phyloP scores from a whole-genome alignment of 2,329 filamentous ascomycete species.

The Calonectria multiphialidica region DNA sequence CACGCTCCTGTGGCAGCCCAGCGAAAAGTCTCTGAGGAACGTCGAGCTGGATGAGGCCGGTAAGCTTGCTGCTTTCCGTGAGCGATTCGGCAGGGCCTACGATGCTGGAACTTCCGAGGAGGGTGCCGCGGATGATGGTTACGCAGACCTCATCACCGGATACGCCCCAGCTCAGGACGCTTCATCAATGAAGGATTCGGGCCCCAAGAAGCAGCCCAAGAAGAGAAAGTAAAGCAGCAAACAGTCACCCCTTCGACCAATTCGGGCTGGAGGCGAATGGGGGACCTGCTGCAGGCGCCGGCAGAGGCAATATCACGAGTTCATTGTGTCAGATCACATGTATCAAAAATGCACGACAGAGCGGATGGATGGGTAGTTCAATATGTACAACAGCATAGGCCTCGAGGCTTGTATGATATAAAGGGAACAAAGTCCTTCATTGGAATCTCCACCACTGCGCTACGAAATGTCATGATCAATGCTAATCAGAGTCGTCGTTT shows the following conservation, averaged over 20 bases:
- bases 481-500: conserved; percentile 71
- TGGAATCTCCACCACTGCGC: conserved; percentile 26
- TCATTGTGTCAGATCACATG: conserved; percentile 6
- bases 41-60: conserved; percentile 97
- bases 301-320: not conserved
- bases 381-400: conserved; percentile 50
- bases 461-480: conserved; percentile 27
- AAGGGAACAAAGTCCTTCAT: conserved; percentile 37
- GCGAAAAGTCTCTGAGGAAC: conserved; percentile 82
- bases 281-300: not conserved
- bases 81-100: conserved; percentile 85
- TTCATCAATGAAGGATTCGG: conserved; percentile 49
- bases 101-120: conserved; percentile 68
- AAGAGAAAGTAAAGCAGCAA: conserved; percentile 58
- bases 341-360: conserved; percentile 2
- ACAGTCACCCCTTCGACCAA: not conserved
- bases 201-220: conserved; percentile 58
- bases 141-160: conserved; percentile 62
- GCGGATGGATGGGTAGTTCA: conserved; percentile 39
- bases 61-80: conserved; percentile 85
- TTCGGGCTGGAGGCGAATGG: not conserved
- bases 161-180: conserved; percentile 57
- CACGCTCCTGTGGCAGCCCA: conserved; percentile 91
- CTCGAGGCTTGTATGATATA: conserved; percentile 52
- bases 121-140: conserved; percentile 43